Percentiles rank a stretch among this genome's conserved stretches.
Conservation (phyloP, 2,329 filamentous ascomycete species). For the Calycina marina region DNA sequence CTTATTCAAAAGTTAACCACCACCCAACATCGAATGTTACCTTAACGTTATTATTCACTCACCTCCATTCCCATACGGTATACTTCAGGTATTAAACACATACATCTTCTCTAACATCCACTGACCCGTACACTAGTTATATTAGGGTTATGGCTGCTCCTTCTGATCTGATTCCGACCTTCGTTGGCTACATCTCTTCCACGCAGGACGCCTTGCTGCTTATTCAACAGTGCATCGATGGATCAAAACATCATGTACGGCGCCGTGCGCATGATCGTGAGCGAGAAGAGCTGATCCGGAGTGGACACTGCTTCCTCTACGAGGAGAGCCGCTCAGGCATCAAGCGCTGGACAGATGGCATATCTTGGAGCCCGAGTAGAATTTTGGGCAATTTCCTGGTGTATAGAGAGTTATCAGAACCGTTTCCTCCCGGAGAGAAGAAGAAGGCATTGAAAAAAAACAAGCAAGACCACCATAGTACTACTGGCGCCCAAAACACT, state of each 20-base stretch:
- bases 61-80: too few species aligned
- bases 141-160: conserved; percentile 10
- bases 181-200: conserved; percentile 16
- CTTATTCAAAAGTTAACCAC: too few species aligned
- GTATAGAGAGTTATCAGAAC: conserved; percentile 94
- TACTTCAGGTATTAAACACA: too few species aligned
- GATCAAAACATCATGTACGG: conserved; percentile 58
- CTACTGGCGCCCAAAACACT: too few species aligned
- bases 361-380: conserved; percentile 83
- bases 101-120: neutral
- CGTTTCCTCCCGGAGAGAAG: conserved; percentile 75
- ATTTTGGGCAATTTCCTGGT: conserved; percentile 96
- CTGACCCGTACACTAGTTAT: neutral
- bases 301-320: conserved; percentile 81
- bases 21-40: too few species aligned
- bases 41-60: too few species aligned
- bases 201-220: conserved; percentile 52
- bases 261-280: conserved; percentile 80
- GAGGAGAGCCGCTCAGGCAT: conserved; percentile 83
- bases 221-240: conserved; percentile 64
- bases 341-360: conserved; percentile 86
- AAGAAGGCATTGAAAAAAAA: conserved; percentile 67
- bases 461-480: too few species aligned
- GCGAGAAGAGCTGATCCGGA: conserved; percentile 60
- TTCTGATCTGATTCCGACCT: conserved; percentile 13